These are phyloP conservation scores for Colletotrichum musicola DNA, from an alignment of 2,329 filamentous ascomycete genomes.

Conservation along the genomic window DNA sequence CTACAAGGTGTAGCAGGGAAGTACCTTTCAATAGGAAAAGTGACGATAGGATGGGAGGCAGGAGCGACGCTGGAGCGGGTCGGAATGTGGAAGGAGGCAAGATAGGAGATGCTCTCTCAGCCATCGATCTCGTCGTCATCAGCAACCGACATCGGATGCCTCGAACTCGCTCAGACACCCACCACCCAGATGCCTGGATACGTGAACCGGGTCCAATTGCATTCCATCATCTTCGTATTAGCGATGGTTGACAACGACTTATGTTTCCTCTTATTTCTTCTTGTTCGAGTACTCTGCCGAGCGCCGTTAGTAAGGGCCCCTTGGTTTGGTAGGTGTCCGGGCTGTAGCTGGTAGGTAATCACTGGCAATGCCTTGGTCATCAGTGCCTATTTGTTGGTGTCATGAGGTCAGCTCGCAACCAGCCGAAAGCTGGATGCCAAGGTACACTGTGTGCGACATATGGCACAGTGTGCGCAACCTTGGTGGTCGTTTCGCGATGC, in stretches of 20 bases:
- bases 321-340: constrained; percentile 6
- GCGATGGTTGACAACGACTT: not conserved
- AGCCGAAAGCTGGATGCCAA: not conserved
- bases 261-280: too few relatives aligned
- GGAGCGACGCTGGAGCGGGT: constrained; percentile 6
- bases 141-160: constrained; percentile 18
- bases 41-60: too few relatives aligned
- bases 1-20: too few relatives aligned
- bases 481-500: too few relatives aligned
- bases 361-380: constrained; percentile 13
- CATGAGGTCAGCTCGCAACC: not conserved
- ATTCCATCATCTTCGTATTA: constrained; percentile 1
- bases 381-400: constrained; percentile 7
- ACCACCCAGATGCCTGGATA: not conserved
- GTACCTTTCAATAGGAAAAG: too few relatives aligned
- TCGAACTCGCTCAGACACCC: not conserved
- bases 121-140: not conserved
- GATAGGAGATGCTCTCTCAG: constrained; percentile 23
- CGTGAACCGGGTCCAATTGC: not conserved
- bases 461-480: not conserved
- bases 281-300: not conserved
- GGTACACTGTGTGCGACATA: too few relatives aligned
- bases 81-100: constrained; percentile 35
- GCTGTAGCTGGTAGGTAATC: not conserved
- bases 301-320: not conserved